Evolutionary conservation across 176 grass and related monocot genomes (phyloP).

Genomic region (Microstegium vimineum): DNA sequence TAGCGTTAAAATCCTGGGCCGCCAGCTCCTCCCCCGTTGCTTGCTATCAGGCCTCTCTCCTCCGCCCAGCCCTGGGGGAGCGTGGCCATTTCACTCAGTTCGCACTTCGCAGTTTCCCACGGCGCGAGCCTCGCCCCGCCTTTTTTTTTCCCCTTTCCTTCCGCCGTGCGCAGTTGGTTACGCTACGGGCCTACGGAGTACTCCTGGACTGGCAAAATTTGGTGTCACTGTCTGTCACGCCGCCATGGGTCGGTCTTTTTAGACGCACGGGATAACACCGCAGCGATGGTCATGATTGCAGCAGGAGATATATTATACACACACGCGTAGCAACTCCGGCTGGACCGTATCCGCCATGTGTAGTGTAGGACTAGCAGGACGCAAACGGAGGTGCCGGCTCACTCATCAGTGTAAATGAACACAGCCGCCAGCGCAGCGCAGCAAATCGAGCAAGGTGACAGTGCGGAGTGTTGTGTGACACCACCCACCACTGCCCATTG

Average conservation of each 20-base stretch:
- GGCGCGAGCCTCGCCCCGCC: too few species aligned
- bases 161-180: neutral
- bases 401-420: neutral
- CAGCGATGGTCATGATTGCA: neutral
- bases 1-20: neutral
- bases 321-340: neutral
- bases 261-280: neutral
- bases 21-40: neutral
- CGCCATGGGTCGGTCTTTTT: neutral
- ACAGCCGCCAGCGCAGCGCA: neutral
- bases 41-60: neutral
- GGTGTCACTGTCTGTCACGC: too few species aligned
- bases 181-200: too few species aligned
- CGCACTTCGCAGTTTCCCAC: neutral
- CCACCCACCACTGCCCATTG: neutral
- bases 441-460: neutral
- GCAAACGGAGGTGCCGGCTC: neutral
- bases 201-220: neutral
- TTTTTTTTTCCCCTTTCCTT: neutral
- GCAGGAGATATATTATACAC: neutral
- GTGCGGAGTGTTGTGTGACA: neutral
- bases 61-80: neutral
- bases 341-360: neutral
- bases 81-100: neutral
- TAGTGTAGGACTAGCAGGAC: neutral